Evolutionary conservation across 371 early-diverging fungal species (phyloP), one percentile per base, ranked within the genome.

Genomic region (Capniomyces stellatus): DNA sequence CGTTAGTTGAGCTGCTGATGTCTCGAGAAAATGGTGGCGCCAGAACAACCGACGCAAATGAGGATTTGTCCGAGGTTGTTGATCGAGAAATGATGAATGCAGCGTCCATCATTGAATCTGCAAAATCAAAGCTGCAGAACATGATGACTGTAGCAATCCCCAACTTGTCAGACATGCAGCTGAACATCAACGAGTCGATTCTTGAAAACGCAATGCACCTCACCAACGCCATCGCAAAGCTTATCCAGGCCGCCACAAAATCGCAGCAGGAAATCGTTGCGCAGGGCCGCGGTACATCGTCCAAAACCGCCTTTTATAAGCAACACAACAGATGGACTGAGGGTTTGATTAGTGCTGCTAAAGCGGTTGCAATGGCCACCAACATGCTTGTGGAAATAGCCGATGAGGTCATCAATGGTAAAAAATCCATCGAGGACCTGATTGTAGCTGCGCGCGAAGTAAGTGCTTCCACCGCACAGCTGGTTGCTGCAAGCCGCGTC

Each of bases 271-370:
- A 97, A 69, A 90, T 94, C 71, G 96, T 94, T 2, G 80, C 89
- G 1, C 86, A 92, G 63, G 93, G 93, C 21, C 76, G 85, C 39
- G 93, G 90, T 0, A 64, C 79, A 1, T 75, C 81, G n/a, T 78
- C 85, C 30, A 83, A 83, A 46, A 83, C 84, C 2, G 90, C 87
- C 0, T 95, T 93, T 64, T 97, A 97, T 78, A 94, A 94, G 65
- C 93, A 94, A 76, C 89, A 97, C 71, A 91, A 91, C 73, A 81
- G 92, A 58, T 97, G 98, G 98, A 97, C 94, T 1, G 95, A 97
- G 62, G 98, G 98, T 21, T 75, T 97, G 28, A 92, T 97, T 52
- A 87, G 91, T 1, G 98, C 98, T 0, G 96, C 98, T 44, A 89
- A 92, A 66, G 78, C 93, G 0, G 93, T 97, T 1, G 93, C 94